A percentile compares a stretch with the other conserved stretches of the same genome.
Conservation (phyloP, 2,329 filamentous ascomycete species). For the Colletotrichum lindemuthianum region DNA sequence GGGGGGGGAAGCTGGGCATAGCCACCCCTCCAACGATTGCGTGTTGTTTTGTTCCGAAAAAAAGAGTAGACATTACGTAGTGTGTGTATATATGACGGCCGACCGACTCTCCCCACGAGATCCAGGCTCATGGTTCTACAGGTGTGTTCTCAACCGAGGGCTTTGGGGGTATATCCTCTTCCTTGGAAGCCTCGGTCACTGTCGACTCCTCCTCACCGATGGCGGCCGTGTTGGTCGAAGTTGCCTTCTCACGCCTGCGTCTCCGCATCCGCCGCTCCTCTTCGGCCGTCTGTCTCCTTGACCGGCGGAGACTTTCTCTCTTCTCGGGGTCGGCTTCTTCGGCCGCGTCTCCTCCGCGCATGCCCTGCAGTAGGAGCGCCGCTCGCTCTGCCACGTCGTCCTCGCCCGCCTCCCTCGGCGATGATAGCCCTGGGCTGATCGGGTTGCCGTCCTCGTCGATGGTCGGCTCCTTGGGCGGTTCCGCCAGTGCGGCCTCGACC, state of each 20-base stretch:
- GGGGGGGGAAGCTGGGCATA: slow-evolving; percentile 16
- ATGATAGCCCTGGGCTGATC: slow-evolving; percentile 61
- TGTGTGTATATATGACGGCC: slow-evolving; percentile 33
- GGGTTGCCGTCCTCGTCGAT: slow-evolving; percentile 61
- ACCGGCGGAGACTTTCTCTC: slow-evolving; percentile 69
- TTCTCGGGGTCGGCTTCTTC: slow-evolving; percentile 61
- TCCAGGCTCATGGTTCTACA: slow-evolving; percentile 35
- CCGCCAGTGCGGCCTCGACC: slow-evolving; percentile 53
- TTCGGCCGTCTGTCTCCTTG: slow-evolving; percentile 77
- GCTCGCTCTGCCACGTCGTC: slow-evolving; percentile 88
- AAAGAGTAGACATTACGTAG: slow-evolving; percentile 38
- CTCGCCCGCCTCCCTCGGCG: slow-evolving; percentile 58
- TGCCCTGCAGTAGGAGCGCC: slow-evolving; percentile 83
- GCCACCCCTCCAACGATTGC: slow-evolving; percentile 4
- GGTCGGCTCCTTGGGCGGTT: slow-evolving; percentile 47
- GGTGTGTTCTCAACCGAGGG: slow-evolving; percentile 35
- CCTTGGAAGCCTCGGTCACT: slow-evolving; percentile 27
- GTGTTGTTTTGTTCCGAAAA: slow-evolving; percentile 19
- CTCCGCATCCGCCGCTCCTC: slow-evolving; percentile 77
- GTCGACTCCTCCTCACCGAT: slow-evolving; percentile 34
- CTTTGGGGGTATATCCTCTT: slow-evolving; percentile 36
- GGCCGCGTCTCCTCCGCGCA: slow-evolving; percentile 74
- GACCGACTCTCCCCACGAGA: slow-evolving; percentile 21
- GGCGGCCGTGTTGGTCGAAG: slow-evolving; percentile 45
- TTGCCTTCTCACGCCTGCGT: slow-evolving; percentile 71